Percentiles rank a stretch among this genome's conserved stretches.
phyloP scores from a whole-genome alignment of 805 yeast species.

The Candida caryicola region DNA sequence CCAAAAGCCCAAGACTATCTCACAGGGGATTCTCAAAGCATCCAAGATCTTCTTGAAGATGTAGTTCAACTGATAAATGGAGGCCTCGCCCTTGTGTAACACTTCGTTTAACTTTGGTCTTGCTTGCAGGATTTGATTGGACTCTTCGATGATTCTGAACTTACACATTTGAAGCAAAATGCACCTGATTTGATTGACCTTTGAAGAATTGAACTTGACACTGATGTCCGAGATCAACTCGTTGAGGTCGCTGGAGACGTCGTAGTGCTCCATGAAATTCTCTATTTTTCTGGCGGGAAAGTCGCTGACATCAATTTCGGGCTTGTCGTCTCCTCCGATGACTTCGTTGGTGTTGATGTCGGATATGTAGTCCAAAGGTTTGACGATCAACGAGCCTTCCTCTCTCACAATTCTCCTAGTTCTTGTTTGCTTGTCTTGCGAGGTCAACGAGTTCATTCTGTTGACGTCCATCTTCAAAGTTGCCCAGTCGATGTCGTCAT shows the following conservation, averaged over 20 bases:
- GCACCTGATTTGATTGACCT: slow-evolving; percentile 56
- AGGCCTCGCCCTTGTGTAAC: slow-evolving; percentile 51
- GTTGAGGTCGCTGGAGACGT: slow-evolving; percentile 30
- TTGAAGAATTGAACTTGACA: slow-evolving; percentile 34
- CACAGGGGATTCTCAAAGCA: slow-evolving; percentile 67
- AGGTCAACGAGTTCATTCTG: slow-evolving; percentile 19
- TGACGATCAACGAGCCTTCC: slow-evolving; percentile 37
- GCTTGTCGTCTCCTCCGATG: slow-evolving; percentile 15
- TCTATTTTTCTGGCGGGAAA: slow-evolving; percentile 21
- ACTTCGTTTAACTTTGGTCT: slow-evolving; percentile 44
- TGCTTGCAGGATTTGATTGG: slow-evolving; percentile 32
- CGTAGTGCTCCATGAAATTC: slow-evolving; percentile 31
- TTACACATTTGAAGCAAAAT: slow-evolving; percentile 67
- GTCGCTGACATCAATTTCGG: slow-evolving; percentile 9
- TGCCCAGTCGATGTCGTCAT: slow-evolving; percentile 38
- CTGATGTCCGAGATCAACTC: slow-evolving; percentile 42
- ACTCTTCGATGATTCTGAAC: slow-evolving; percentile 46
- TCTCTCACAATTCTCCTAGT: slow-evolving; percentile 52
- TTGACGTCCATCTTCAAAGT: slow-evolving; percentile 45
- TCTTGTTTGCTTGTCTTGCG: slow-evolving; percentile 64
- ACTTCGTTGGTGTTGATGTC: slow-evolving; percentile 43
- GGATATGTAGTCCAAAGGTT: slow-evolving; percentile 42
- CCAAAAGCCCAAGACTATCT: slow-evolving; percentile 77
- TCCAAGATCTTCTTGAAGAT: slow-evolving; percentile 71
- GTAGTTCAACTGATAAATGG: slow-evolving; percentile 71